Evolutionary conservation across 371 early-diverging fungal species (phyloP).

Genomic region (Blakeslea trispora): DNA sequence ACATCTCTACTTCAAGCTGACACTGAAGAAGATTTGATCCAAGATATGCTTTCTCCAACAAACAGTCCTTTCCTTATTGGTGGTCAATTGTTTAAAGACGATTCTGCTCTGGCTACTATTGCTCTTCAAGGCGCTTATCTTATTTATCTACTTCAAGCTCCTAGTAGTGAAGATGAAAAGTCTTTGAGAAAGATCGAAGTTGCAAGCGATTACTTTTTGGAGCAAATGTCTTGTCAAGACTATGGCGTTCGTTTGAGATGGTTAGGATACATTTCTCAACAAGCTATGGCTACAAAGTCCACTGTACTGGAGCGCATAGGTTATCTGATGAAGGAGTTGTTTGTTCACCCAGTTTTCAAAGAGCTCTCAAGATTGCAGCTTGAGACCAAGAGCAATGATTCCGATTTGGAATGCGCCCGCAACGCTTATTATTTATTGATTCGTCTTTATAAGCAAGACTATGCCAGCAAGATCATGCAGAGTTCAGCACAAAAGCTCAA

Average conservation of each 20-base stretch:
- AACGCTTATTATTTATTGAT: constrained; percentile 37
- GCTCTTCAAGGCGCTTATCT: constrained; percentile 66
- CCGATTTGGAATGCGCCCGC: constrained; percentile 10
- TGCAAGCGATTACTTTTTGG: constrained; percentile 61
- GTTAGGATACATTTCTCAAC: constrained; percentile 52
- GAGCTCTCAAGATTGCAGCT: constrained; percentile 20
- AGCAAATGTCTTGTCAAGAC: constrained; percentile 51
- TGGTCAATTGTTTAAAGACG: constrained; percentile 57
- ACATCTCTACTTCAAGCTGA: constrained; percentile 20
- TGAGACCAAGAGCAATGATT: not conserved
- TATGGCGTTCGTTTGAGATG: constrained; percentile 50
- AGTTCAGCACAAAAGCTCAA: constrained; percentile 39
- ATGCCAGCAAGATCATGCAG: constrained; percentile 31
- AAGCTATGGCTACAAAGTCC: constrained; percentile 18
- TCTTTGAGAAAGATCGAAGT: constrained; percentile 39
- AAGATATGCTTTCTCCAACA: constrained; percentile 41
- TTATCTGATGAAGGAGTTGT: constrained; percentile 29
- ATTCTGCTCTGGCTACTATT: constrained; percentile 59
- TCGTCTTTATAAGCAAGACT: constrained; percentile 39
- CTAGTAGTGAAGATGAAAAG: constrained; percentile 13
- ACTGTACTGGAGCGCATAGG: constrained; percentile 32
- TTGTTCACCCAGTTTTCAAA: constrained; percentile 28
- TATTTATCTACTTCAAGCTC: constrained; percentile 44
- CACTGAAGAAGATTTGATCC: constrained; percentile 16
- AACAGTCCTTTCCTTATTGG: constrained; percentile 61